Percentiles rank a stretch among this genome's conserved stretches.
Conservation (phyloP, 805 yeast species). For the Lipomyces yamanashiensis region DNA sequence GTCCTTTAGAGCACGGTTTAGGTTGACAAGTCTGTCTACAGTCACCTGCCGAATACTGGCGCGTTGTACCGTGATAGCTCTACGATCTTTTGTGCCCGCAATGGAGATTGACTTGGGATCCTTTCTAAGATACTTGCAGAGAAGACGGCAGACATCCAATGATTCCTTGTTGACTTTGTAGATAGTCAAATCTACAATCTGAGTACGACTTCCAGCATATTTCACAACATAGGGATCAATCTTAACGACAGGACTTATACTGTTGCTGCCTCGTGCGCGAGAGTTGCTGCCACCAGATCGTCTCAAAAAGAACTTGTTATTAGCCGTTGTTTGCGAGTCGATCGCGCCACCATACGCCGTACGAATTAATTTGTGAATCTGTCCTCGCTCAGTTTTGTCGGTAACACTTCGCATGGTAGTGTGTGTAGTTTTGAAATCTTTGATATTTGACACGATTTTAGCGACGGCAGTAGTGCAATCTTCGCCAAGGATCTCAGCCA, state of each 20-base stretch:
- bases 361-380: constrained; percentile 76
- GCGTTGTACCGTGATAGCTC: constrained; percentile 92
- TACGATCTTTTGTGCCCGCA: constrained; percentile 96
- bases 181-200: constrained; percentile 73
- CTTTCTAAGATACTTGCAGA: constrained; percentile 72
- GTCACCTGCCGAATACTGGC: constrained; percentile 70
- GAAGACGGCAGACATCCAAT: constrained; percentile 84
- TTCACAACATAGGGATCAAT: constrained; percentile 20
- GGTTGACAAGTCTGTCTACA: constrained; percentile 72
- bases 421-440: constrained; percentile 41
- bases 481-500: constrained; percentile 62
- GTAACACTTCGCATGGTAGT: constrained; percentile 61
- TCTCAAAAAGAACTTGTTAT: constrained; percentile 67
- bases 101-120: constrained; percentile 74
- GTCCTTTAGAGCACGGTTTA: constrained; percentile 79
- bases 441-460: constrained; percentile 4
- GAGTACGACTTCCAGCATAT: constrained; percentile 62
- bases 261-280: background rate
- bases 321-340: constrained; percentile 77
- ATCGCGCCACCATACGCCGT: constrained; percentile 71
- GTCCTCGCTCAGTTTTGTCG: constrained; percentile 76
- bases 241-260: background rate
- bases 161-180: constrained; percentile 97
- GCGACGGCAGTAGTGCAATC: constrained; percentile 54
- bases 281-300: constrained; percentile 5